Percentiles rank a stretch among this genome's conserved stretches.
These are phyloP conservation scores for Botryosphaeria dothidea DNA, from an alignment of 2,329 filamentous ascomycete species.

Conservation along the genomic window DNA sequence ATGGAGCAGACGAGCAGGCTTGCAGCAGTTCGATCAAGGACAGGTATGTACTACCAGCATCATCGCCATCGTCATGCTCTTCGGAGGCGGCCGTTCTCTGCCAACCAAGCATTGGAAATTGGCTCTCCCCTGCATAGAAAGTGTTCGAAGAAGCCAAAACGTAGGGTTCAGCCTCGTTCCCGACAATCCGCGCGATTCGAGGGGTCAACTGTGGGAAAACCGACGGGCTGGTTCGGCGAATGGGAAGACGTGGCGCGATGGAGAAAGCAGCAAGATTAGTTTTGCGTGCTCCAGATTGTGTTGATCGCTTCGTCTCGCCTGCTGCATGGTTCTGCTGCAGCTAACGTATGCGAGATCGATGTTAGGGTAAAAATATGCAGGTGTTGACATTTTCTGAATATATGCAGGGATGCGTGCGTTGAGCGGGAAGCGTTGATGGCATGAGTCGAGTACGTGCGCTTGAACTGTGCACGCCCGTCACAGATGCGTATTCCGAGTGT, in stretches of 20 bases:
- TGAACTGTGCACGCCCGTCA: background rate
- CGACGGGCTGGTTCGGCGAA: background rate
- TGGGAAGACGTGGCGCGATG: conserved; percentile 11
- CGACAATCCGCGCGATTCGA: conserved; percentile 4
- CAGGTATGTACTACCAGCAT: background rate
- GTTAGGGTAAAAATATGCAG: conserved; percentile 7
- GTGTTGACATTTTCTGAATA: background rate
- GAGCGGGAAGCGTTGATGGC: background rate
- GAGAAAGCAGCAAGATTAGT: background rate
- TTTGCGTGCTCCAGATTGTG: background rate
- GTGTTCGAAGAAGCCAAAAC: background rate
- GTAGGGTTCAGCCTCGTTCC: conserved; percentile 1
- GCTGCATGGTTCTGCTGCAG: background rate
- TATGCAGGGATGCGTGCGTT: background rate
- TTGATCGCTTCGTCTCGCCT: conserved; percentile 13
- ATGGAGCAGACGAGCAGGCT: background rate
- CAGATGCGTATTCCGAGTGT: background rate
- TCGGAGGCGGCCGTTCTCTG: background rate
- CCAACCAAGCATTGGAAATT: background rate
- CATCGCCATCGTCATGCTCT: background rate
- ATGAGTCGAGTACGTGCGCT: background rate
- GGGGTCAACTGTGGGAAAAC: background rate
- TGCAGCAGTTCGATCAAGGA: background rate
- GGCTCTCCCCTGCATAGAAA: background rate
- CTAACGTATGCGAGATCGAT: conserved; percentile 14